Conservation (phyloP, 1,284 basidiomycete genomes). For the Moesziomyces antarcticus region DNA sequence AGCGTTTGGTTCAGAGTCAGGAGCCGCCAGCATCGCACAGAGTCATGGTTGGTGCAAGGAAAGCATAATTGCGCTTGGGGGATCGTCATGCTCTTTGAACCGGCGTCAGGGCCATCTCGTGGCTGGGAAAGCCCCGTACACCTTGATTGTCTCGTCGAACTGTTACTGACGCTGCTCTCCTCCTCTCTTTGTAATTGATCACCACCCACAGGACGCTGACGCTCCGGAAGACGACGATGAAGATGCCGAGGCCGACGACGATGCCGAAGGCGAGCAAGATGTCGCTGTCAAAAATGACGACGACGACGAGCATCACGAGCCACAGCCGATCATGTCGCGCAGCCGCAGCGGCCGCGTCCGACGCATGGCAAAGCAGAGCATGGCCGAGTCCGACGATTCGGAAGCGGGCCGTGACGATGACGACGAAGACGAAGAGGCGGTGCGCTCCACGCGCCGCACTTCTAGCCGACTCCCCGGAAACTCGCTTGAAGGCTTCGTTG, state of each 20-base stretch:
- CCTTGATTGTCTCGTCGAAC: not conserved
- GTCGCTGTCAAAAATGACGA: constrained; percentile 11
- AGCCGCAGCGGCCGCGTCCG: constrained; percentile 50
- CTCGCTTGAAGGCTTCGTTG: constrained; percentile 56
- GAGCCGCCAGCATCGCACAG: no score
- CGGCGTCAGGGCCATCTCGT: no score
- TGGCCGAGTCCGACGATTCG: constrained; percentile 38
- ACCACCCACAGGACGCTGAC: constrained; percentile 14
- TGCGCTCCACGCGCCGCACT: constrained; percentile 17
- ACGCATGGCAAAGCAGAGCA: constrained; percentile 7
- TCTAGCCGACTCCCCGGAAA: constrained; percentile 23
- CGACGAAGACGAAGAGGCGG: constrained; percentile 33
- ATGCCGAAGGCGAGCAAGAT: constrained; percentile 28
- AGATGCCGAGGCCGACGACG: constrained; percentile 33
- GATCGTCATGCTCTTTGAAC: no score
- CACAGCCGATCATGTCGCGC: constrained; percentile 16
- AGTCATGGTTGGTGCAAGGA: no score
- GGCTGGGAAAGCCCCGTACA: no score
- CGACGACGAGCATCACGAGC: constrained; percentile 14
- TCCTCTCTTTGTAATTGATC: no score
- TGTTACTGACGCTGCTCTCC: constrained; percentile 8
- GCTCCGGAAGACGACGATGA: constrained; percentile 36
- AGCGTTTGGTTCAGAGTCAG: not conserved
- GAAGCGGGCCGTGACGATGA: constrained; percentile 9
- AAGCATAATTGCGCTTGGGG: no score